These are phyloP conservation scores for Stylonectria norvegica DNA, from an alignment of 2,329 filamentous ascomycete species.

Conservation along the genomic window DNA sequence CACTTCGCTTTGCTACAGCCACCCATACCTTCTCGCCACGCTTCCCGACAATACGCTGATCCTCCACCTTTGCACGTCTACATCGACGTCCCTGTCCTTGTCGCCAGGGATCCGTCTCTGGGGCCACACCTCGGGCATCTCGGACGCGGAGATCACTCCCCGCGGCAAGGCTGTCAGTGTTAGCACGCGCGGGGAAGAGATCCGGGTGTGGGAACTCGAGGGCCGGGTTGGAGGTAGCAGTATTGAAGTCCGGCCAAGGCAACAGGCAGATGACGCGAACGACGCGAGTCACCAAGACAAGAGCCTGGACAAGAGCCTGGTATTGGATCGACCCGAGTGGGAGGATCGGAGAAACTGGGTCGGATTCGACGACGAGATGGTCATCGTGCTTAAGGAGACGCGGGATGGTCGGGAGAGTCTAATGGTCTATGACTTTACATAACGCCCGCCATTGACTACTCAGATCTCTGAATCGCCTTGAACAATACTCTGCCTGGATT, in stretches of 20 bases:
- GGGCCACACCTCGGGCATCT: slow-evolving; percentile 89
- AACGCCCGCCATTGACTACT: slow-evolving; percentile 11
- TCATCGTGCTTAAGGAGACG: slow-evolving; percentile 78
- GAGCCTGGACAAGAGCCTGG: slow-evolving; percentile 1
- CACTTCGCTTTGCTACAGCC: slow-evolving; percentile 64
- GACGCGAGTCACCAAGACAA: slow-evolving; percentile 6
- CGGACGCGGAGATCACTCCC: slow-evolving; percentile 77
- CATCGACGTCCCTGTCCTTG: slow-evolving; percentile 61
- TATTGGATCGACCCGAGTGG: slow-evolving; percentile 27
- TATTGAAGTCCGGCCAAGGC: slow-evolving; percentile 48
- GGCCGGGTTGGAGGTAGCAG: slow-evolving; percentile 57
- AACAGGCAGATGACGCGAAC: slow-evolving; percentile 21
- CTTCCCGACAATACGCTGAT: slow-evolving; percentile 86
- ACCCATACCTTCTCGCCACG: slow-evolving; percentile 81
- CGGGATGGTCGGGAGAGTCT: slow-evolving; percentile 66
- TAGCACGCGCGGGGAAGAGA: slow-evolving; percentile 72
- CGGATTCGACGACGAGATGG: slow-evolving; percentile 87
- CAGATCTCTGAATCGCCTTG: too few species aligned
- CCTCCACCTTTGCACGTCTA: slow-evolving; percentile 77
- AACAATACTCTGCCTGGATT: too few species aligned
- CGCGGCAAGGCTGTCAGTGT: slow-evolving; percentile 89
- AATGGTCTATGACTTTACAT: slow-evolving; percentile 86
- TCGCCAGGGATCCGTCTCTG: slow-evolving; percentile 74
- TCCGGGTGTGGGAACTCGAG: slow-evolving; percentile 87
- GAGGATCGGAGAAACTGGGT: slow-evolving; percentile 62